Percentiles rank a stretch among this genome's conserved stretches.
Conservation (phyloP, 768 basidiomycete species). For the Xerocomellus amylosporus region DNA sequence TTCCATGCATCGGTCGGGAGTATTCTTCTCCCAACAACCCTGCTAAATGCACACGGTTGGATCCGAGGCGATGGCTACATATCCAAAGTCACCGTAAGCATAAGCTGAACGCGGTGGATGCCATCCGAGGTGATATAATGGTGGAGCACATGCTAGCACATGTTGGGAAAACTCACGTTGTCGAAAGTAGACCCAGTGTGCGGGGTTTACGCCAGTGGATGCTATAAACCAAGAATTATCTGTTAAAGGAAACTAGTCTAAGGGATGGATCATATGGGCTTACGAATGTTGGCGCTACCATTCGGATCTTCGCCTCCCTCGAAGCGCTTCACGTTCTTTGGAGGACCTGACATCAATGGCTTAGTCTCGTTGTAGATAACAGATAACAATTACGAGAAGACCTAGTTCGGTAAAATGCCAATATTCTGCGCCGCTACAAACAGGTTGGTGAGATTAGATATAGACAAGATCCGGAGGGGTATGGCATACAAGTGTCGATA, state of each 20-base stretch:
- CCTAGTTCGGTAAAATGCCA: constrained; percentile 50
- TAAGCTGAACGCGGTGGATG: not conserved
- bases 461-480: constrained; percentile 1
- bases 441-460: constrained; percentile 10
- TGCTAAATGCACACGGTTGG: constrained; percentile 31
- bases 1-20: not conserved
- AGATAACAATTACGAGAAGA: constrained; percentile 1
- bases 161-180: constrained; percentile 35
- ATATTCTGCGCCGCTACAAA: constrained; percentile 37
- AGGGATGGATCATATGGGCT: constrained; percentile 5
- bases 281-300: constrained; percentile 49
- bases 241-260: not conserved
- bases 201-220: constrained; percentile 45
- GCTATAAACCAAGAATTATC: constrained; percentile 24
- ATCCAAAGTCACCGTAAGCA: constrained; percentile 5
- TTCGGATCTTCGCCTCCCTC: constrained; percentile 44
- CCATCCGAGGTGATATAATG: not conserved
- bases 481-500: constrained; percentile 44
- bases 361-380: constrained; percentile 2
- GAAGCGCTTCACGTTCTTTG: constrained; percentile 41
- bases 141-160: not conserved
- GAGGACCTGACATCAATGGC: constrained; percentile 17
- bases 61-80: constrained; percentile 31
- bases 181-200: constrained; percentile 46
- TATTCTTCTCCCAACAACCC: not conserved